These are phyloP conservation scores for Rubroboletus pulcherrimus DNA, from an alignment of 768 basidiomycete species.

Conservation along the genomic window DNA sequence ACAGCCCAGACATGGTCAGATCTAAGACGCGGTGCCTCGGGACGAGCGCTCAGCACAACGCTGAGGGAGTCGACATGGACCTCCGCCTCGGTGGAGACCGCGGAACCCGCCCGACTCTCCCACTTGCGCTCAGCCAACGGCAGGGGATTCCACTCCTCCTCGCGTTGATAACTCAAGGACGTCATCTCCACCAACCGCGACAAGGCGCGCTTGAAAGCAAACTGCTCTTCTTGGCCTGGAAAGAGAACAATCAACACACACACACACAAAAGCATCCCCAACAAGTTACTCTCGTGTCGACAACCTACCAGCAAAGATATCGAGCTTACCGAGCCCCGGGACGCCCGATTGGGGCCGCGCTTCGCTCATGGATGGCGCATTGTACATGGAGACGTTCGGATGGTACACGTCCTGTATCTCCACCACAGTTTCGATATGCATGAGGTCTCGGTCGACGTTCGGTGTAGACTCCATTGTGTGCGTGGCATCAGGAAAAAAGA, in stretches of 20 bases:
- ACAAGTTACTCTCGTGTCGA: neutral
- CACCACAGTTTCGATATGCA: conserved; percentile 48
- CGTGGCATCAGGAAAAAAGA: conserved; percentile 47
- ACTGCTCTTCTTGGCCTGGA: neutral
- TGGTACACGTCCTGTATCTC: conserved; percentile 49
- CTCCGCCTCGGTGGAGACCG: neutral
- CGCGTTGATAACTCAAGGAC: neutral
- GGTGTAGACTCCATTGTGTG: neutral
- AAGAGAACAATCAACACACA: neutral
- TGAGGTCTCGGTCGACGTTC: neutral
- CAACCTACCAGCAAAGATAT: conserved; percentile 45
- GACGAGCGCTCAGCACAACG: neutral
- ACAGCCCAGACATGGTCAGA: too few relatives aligned
- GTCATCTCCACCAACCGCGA: neutral
- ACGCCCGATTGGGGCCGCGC: conserved; percentile 25
- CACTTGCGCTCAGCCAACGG: neutral
- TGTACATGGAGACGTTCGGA: conserved; percentile 45
- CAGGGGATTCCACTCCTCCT: neutral
- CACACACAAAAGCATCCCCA: too few relatives aligned
- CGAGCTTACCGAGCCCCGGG: conserved; percentile 44
- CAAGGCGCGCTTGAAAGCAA: neutral
- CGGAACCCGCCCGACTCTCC: neutral
- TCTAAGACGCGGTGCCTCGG: neutral
- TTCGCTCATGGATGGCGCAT: conserved; percentile 28
- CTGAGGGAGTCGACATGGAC: neutral